Evolutionary conservation across 192 early-diverging fungal genomes (phyloP).

Genomic region (Linnemannia schmuckeri): DNA sequence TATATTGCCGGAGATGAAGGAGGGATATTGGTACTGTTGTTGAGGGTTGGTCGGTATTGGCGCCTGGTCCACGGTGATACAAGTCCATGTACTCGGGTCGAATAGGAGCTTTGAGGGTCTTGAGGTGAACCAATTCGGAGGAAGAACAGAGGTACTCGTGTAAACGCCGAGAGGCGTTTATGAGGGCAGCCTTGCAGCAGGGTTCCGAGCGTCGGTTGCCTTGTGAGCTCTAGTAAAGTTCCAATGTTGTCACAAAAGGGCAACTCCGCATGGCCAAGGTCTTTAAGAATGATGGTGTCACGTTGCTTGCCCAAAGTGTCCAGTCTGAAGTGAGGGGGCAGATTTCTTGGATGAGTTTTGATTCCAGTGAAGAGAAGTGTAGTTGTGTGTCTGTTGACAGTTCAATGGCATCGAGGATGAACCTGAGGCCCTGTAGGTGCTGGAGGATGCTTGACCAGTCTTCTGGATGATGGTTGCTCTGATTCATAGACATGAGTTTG

Average conservation of each 20-base stretch:
- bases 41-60: not conserved
- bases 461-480: not conserved
- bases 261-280: not conserved
- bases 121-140: not conserved
- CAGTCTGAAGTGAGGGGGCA: not conserved
- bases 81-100: not conserved
- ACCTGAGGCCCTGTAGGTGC: not conserved
- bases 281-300: not conserved
- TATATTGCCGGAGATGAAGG: not conserved
- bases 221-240: not conserved
- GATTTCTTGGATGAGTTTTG: not conserved
- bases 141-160: not conserved
- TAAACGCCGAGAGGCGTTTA: not conserved
- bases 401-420: not conserved
- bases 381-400: not conserved
- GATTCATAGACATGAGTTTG: not conserved
- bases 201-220: not conserved
- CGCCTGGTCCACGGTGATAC: not conserved
- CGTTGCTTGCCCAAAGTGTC: not conserved
- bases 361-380: not conserved
- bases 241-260: not conserved
- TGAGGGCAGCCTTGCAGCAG: not conserved
- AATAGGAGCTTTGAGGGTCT: not conserved
- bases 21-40: too few relatives aligned
- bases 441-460: not conserved